Base-by-base conservation (phyloP, 106 monocot species). In the Posidonia australis region DNA sequence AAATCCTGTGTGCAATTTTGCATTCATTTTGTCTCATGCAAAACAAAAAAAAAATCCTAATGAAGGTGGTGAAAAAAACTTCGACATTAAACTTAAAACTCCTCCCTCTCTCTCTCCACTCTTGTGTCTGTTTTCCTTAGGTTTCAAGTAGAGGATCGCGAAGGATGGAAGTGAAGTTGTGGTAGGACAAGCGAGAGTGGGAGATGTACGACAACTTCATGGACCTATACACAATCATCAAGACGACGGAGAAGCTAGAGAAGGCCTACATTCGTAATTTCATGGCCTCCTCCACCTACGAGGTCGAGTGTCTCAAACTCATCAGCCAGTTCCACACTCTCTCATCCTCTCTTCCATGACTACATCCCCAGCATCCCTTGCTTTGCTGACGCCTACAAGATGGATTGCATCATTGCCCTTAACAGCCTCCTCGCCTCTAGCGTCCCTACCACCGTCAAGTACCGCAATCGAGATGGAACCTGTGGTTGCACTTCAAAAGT, bases 221-320 rank as follows among this genome's bases (percentile, higher is more conserved):
- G 9, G 93, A 93, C 56, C 89, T 93, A 14, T 93, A 81, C 75
- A 86, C 89, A 23, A 93, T 93, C 74, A 83, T 89, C 81, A 85
- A 81, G 64, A 81, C 93, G n/a, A 80, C 86, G 26, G 89, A 93
- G 77, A 89, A 89, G 83, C 86, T 93, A 20, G 89, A 93, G 79
- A 86, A 86, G 59, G 81, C 89, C 5, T 93, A 89, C 83, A 83
- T 93, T 46, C 85, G 89, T 24, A 89, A 93, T 62, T 86, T 93
- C 60, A 83, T 93, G 60, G 65, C 88, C 59, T 83, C 92, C 44
- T 60, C 85, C 57, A 81, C 81, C n/a, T 93, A 93, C 79, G 93
- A 93, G 68, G 12, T 86, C 47, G 89, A 93, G 77, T 93, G 89
- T 75, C 72, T 83, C 26, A 89, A 89, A 73, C 86, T 93, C 69